These are phyloP conservation scores for Solanum etuberosum DNA, from an alignment of 257 asterid species.

Conservation along the genomic window DNA sequence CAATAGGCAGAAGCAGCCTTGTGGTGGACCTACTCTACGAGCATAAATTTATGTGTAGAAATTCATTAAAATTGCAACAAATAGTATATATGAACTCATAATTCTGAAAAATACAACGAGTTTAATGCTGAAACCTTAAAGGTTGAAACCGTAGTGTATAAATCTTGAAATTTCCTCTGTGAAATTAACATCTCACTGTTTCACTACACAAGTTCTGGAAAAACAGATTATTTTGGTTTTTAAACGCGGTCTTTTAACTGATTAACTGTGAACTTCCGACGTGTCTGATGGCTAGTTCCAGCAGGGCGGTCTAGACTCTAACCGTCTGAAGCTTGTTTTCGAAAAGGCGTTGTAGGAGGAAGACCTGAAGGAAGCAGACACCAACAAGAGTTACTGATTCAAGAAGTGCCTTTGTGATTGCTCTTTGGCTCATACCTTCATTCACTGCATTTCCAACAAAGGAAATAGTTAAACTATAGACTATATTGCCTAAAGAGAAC, in stretches of 20 bases:
- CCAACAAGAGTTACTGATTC: conserved; percentile 61
- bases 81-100: neutral
- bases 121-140: neutral
- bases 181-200: neutral
- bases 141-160: neutral
- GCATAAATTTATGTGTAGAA: neutral
- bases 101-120: neutral
- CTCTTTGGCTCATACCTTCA: conserved; percentile 59
- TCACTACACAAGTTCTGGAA: neutral
- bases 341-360: conserved; percentile 49
- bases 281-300: neutral
- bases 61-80: neutral
- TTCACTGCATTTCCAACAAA: conserved; percentile 34
- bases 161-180: neutral
- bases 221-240: neutral
- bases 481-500: neutral
- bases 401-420: conserved; percentile 52
- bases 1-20: neutral
- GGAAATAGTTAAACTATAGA: neutral
- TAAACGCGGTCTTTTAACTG: neutral
- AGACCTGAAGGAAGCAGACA: conserved; percentile 50
- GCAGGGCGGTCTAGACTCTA: conserved; percentile 42
- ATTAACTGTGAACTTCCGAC: neutral
- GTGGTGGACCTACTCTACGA: neutral
- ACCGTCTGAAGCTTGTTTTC: conserved; percentile 53